These are phyloP conservation scores for Neurospora sp. DNA, from an alignment of 495 filamentous ascomycete genomes.

Conservation along the genomic window DNA sequence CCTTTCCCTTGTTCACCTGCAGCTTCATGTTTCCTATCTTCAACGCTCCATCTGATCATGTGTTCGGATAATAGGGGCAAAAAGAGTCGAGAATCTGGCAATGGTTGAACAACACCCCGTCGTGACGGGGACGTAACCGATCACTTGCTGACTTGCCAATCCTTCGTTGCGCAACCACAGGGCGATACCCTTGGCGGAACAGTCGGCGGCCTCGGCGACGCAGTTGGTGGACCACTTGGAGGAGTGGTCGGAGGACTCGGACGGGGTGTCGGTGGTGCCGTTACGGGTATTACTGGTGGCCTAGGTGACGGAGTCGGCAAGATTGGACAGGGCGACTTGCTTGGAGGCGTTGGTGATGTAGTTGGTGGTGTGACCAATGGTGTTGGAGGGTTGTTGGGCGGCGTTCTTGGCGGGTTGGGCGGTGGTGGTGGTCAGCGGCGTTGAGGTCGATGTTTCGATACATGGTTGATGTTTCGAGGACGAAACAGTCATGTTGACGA, in stretches of 20 bases:
- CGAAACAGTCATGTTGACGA: neutral
- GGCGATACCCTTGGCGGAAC: conserved; percentile 16
- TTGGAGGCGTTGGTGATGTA: conserved; percentile 14
- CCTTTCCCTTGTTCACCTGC: neutral
- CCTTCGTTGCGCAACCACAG: neutral
- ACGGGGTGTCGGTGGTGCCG: conserved; percentile 13
- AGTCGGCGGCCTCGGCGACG: conserved; percentile 17
- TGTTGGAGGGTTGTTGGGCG: conserved; percentile 14
- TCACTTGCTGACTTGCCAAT: neutral
- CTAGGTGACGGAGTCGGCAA: conserved; percentile 17
- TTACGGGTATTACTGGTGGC: conserved; percentile 13
- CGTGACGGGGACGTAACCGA: neutral
- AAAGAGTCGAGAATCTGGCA: conserved; percentile 7
- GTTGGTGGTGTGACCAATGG: conserved; percentile 15
- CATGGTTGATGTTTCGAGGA: neutral
- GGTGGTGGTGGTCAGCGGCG: neutral
- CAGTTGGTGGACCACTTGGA: conserved; percentile 15
- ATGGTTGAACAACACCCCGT: conserved; percentile 5
- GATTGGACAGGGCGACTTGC: conserved; percentile 15
- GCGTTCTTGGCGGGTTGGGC: conserved; percentile 12
- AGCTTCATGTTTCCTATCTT: neutral
- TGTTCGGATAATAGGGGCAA: neutral
- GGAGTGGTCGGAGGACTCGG: conserved; percentile 15
- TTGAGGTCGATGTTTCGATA: neutral
- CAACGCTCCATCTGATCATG: neutral